Percentiles rank a stretch among this genome's conserved stretches.
These are phyloP conservation scores for Flagelloscypha sp. DNA, from an alignment of 768 basidiomycete species.

Conservation along the genomic window DNA sequence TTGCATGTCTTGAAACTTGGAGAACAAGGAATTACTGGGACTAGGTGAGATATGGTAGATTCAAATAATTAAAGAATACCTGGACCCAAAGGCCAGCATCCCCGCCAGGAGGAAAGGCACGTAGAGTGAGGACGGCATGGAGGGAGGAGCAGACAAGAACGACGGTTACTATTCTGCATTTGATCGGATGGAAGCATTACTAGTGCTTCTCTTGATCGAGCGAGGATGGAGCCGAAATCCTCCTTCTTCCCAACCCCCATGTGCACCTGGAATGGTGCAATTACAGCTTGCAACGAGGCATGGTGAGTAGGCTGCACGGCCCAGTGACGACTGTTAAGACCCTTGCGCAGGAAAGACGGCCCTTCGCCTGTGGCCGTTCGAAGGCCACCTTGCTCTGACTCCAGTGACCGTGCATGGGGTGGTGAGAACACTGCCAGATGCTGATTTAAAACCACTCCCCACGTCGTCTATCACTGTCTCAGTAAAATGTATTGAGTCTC, in stretches of 20 bases:
- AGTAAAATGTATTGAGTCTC: constrained; percentile 80
- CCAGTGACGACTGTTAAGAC: no score
- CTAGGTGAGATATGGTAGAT: constrained; percentile 35
- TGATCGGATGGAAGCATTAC: no score
- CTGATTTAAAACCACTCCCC: constrained; percentile 58
- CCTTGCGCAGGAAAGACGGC: constrained; percentile 58
- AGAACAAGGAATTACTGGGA: constrained; percentile 73
- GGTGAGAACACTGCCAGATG: constrained; percentile 63
- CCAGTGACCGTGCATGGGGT: constrained; percentile 74
- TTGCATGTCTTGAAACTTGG: constrained; percentile 91
- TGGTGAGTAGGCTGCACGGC: no score
- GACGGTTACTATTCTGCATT: constrained; percentile 2
- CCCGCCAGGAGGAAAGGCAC: constrained; percentile 79
- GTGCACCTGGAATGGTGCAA: no score
- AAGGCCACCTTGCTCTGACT: constrained; percentile 75
- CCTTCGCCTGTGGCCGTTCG: constrained; percentile 63
- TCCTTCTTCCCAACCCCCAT: no score
- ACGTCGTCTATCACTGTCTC: constrained; percentile 62
- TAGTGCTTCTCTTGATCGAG: no score
- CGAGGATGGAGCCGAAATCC: no score
- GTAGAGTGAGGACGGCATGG: constrained; percentile 62
- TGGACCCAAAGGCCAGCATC: constrained; percentile 92
- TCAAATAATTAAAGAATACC: constrained; percentile 2
- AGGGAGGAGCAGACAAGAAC: constrained; percentile 7
- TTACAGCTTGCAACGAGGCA: no score